Evolutionary conservation across 2,329 filamentous ascomycete genomes (phyloP).

Genomic region (Ophiognomonia clavigignenti-juglandacearum): DNA sequence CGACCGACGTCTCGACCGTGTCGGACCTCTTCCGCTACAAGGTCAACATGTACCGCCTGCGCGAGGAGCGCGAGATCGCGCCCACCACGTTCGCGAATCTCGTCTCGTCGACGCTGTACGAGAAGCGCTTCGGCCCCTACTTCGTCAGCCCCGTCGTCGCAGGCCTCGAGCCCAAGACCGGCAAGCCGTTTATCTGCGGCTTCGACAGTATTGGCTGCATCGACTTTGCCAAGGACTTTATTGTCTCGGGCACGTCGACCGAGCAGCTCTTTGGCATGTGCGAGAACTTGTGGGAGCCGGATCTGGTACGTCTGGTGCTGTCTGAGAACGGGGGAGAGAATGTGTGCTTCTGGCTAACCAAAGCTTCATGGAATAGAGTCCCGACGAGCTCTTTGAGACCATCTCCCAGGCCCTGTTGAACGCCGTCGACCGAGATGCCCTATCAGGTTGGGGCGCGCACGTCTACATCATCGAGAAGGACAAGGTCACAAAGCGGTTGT

Average conservation of each 20-base stretch:
- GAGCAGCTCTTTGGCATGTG: conserved; percentile 99
- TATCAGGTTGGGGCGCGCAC: conserved; percentile 97
- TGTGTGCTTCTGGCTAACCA: neutral
- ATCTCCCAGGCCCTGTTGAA: conserved; percentile 94
- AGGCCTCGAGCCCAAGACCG: conserved; percentile 89
- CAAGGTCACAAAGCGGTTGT: conserved; percentile 97
- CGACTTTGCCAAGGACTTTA: conserved; percentile 99
- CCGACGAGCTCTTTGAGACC: conserved; percentile 96
- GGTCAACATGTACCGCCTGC: conserved; percentile 99
- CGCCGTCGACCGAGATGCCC: conserved; percentile 91
- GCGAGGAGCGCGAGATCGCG: conserved; percentile 94
- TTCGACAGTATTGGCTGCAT: conserved; percentile 99
- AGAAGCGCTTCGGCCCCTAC: conserved; percentile 92
- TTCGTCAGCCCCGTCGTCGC: conserved; percentile 94
- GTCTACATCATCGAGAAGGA: conserved; percentile 99
- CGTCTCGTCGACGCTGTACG: conserved; percentile 85
- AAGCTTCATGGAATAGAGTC: conserved; percentile 58
- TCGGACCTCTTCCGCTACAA: conserved; percentile 98
- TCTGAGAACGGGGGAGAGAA: no score
- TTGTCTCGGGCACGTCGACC: conserved; percentile 91
- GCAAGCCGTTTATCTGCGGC: conserved; percentile 95
- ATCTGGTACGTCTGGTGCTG: conserved; percentile 78
- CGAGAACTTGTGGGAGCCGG: conserved; percentile 95
- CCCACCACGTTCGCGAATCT: conserved; percentile 96
- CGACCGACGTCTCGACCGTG: conserved; percentile 92